Base-by-base conservation (phyloP, 805 yeast species). In the Yamadazyma tumulicola region DNA sequence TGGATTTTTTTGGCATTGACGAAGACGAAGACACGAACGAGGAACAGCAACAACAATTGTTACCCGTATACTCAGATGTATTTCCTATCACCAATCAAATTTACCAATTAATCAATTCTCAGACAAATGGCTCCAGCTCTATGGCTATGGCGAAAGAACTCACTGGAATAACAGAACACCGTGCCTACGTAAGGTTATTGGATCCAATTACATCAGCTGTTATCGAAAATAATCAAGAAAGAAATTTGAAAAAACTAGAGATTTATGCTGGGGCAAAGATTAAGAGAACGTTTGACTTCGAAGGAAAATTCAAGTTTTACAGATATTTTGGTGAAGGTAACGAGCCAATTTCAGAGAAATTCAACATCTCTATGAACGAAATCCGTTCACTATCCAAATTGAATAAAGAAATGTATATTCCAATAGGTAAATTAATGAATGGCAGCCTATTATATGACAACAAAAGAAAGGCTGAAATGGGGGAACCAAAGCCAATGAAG, bases 301-400 rank as follows among this genome's bases (percentile, higher is more conserved):
- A 77, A 39, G 94, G 95, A 0, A 78, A 87, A 43, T 67, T 72
- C 38, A 82, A 85, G 49, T 84, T 77, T 45, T 85, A 75, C 55
- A 65, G 94, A 26, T 79, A 83, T 46, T 64, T 51, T 35, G 47
- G 41, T 6, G 22, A 16, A 18, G 22, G 29, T 2, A 19, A 19
- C 18, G 23, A 11, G 13, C 25, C 29, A 10, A 19, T 22, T 2
- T 29, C 15, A 13, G 31, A 24, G 10, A 28, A 32, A 12, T 17
- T 24, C 12, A 17, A 20, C 4, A 18, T 24, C 13, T 23, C 17
- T 11, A 23, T 30, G 9, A 4, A 16, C 18, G 23, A 34, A 6
- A 2, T 23, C 5, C 29, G 16, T 2, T 22, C 26, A 10, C 22
- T 37, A 22, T 28, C 29, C 3, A 28, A 24, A 9, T 34, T 50